phyloP scores from a whole-genome alignment of 768 basidiomycete genomes.

The Hygrocybe coccinea region DNA sequence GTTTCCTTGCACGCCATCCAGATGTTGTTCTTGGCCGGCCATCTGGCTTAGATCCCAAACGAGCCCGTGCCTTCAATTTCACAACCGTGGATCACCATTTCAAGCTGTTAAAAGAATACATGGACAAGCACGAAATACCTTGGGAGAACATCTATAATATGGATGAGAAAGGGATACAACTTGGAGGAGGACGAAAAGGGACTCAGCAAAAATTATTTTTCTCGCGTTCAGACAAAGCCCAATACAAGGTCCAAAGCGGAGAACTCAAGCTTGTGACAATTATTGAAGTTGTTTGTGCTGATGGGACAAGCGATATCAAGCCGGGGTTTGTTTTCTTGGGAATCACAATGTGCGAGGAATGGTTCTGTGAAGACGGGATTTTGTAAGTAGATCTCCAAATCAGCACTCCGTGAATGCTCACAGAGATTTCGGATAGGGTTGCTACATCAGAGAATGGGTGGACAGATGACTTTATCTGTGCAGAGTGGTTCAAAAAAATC shows the following conservation, averaged over 20 bases:
- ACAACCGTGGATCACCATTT: not conserved
- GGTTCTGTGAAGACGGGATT: constrained; percentile 20
- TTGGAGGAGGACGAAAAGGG: constrained; percentile 6
- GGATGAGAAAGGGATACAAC: constrained; percentile 30
- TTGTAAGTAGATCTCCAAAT: constrained; percentile 31
- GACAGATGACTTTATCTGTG: constrained; percentile 36
- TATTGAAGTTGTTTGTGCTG: constrained; percentile 36
- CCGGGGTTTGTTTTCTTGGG: constrained; percentile 12
- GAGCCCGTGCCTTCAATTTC: constrained; percentile 25
- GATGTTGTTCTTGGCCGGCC: constrained; percentile 18
- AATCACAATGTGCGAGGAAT: constrained; percentile 24
- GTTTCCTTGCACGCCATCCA: constrained; percentile 12
- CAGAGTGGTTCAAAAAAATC: constrained; percentile 30
- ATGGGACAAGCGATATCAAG: constrained; percentile 22
- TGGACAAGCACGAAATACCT: constrained; percentile 17
- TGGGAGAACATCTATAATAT: constrained; percentile 26
- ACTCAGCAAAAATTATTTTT: constrained; percentile 16
- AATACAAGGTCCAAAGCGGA: constrained; percentile 22
- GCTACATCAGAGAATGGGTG: constrained; percentile 35
- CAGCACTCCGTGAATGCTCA: constrained; percentile 9
- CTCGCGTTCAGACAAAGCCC: constrained; percentile 9
- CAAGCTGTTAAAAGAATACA: not conserved
- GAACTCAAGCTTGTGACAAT: constrained; percentile 40
- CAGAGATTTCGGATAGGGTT: constrained; percentile 22
- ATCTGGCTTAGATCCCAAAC: constrained; percentile 26